Evolutionary conservation across 1,284 basidiomycete genomes (phyloP), one percentile per base, ranked within the genome.

Genomic region (Cutaneotrichosporon daszewskae): DNA sequence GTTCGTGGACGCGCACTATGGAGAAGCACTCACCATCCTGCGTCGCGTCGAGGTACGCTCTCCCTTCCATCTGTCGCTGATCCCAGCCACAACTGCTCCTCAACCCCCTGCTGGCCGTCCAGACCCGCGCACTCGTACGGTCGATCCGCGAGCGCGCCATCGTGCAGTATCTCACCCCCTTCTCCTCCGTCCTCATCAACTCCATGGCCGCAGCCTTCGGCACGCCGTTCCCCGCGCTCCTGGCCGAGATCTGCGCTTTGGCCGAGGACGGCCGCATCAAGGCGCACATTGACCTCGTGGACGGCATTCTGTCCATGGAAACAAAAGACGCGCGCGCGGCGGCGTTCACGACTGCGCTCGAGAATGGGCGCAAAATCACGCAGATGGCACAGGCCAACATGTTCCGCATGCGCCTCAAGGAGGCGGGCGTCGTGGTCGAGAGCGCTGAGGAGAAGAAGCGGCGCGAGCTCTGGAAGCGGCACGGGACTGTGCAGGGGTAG

Each of bases 101-200:
- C 35, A 61, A 58, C 46, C 60, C 59, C 1, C 58, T 56, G 48
- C 47, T 64, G 20, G 36, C 35, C 3, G 31, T 46, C 3, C 50
- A 60, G 35, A 36, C 55, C 1, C 12, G 23, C 3, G 42, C 23
- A 7, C 53, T 66, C 19, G 27, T 60, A 18, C 13, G 27, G 10
- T 33, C 53, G n/a, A 64, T 69, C 37, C 49, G 56, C 38, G 59
- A 51, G 5, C 48, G 57, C 22, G 53, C 59, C 8, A 51, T 68
- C 35, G 47, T 61, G n/a, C 67, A 68, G 51, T 69, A 68, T 47
- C 53, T 65, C 28, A 35, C 50, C 23, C 67, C 67, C 0, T 69
- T 65, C 50, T 55, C 61, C 0, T 45, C 55, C 0, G 57, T 69
- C 19, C 47, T 55, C 22, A 47, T 69, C 27, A 43, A 42, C 3